These are phyloP conservation scores for Vitis amurensis DNA, from an alignment of 164 flowering plant genomes.

Conservation along the genomic window DNA sequence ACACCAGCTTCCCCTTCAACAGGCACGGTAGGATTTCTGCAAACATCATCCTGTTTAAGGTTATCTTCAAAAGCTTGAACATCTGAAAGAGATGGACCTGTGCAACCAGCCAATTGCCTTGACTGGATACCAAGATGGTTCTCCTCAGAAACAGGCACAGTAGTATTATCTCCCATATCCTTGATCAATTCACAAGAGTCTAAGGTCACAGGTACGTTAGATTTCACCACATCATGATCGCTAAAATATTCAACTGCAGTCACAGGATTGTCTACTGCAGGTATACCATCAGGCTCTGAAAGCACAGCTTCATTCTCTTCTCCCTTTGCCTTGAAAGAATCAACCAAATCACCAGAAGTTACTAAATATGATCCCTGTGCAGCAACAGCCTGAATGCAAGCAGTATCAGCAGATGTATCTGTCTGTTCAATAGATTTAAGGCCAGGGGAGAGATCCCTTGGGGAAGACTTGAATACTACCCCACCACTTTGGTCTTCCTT, in stretches of 20 bases:
- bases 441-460: slow-evolving; percentile 11
- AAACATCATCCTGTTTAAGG: slow-evolving; percentile 5
- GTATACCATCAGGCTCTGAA: slow-evolving; percentile 24
- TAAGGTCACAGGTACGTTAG: slow-evolving; percentile 2
- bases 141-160: slow-evolving; percentile 9
- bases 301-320: slow-evolving; percentile 17
- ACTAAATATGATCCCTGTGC: slow-evolving; percentile 4
- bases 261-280: slow-evolving; percentile 23
- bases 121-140: slow-evolving; percentile 5
- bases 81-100: slow-evolving; percentile 8
- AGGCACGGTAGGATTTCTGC: slow-evolving; percentile 5
- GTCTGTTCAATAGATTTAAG: slow-evolving; percentile 12
- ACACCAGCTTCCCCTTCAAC: slow-evolving; percentile 14
- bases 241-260: slow-evolving; percentile 25
- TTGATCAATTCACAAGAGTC: slow-evolving; percentile 13
- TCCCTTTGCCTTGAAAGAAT: slow-evolving; percentile 1
- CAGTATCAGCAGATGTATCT: slow-evolving; percentile 6
- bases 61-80: slow-evolving; percentile 15
- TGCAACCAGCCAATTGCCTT: slow-evolving; percentile 9
- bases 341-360: slow-evolving; percentile 9
- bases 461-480: slow-evolving; percentile 1
- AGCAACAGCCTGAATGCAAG: slow-evolving; percentile 6
- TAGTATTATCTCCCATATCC: slow-evolving; percentile 10
- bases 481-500: slow-evolving; percentile 14
- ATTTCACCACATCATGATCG: slow-evolving; percentile 21